Conservation (phyloP, 805 yeast genomes). For the Lachancea dasiensis region DNA sequence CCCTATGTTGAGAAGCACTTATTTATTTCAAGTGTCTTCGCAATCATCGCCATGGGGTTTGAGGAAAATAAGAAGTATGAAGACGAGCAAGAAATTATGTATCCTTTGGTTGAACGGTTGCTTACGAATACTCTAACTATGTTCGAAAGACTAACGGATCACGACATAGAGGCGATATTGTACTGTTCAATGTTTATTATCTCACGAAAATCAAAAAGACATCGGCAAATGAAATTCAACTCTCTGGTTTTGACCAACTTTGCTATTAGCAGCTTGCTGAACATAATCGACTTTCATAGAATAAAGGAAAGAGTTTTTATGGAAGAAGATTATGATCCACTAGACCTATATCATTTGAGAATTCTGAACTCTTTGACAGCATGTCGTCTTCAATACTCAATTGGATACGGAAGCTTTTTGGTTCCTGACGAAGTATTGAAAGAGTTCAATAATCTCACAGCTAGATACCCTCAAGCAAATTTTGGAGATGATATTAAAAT, state of each 20-base stretch:
- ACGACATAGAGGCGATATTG: slow-evolving; percentile 54
- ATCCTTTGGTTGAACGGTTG: slow-evolving; percentile 44
- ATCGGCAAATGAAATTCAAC: slow-evolving; percentile 45
- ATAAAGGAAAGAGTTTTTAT: slow-evolving; percentile 35
- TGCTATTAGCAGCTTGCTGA: slow-evolving; percentile 45
- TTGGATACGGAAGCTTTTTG: slow-evolving; percentile 40
- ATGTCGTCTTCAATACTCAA: slow-evolving; percentile 45
- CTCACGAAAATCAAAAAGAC: slow-evolving; percentile 43
- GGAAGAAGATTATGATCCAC: slow-evolving; percentile 25
- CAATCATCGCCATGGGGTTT: slow-evolving; percentile 48
- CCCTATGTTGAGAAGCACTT: slow-evolving; percentile 46
- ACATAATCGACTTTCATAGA: slow-evolving; percentile 40
- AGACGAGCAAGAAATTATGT: slow-evolving; percentile 42
- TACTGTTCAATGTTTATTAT: slow-evolving; percentile 50
- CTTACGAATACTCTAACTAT: slow-evolving; percentile 43
- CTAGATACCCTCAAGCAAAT: slow-evolving; percentile 45
- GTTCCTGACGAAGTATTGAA: slow-evolving; percentile 23
- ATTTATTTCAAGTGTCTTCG: slow-evolving; percentile 49
- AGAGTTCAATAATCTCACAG: slow-evolving; percentile 39
- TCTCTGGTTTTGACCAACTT: slow-evolving; percentile 47
- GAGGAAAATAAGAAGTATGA: slow-evolving; percentile 47
- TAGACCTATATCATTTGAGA: slow-evolving; percentile 48
- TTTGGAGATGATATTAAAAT: slow-evolving; percentile 51
- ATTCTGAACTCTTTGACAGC: slow-evolving; percentile 49
- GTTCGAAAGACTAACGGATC: slow-evolving; percentile 49